These are phyloP conservation scores for Rosa lucieae DNA, from an alignment of 306 rosid genomes.

Conservation along the genomic window DNA sequence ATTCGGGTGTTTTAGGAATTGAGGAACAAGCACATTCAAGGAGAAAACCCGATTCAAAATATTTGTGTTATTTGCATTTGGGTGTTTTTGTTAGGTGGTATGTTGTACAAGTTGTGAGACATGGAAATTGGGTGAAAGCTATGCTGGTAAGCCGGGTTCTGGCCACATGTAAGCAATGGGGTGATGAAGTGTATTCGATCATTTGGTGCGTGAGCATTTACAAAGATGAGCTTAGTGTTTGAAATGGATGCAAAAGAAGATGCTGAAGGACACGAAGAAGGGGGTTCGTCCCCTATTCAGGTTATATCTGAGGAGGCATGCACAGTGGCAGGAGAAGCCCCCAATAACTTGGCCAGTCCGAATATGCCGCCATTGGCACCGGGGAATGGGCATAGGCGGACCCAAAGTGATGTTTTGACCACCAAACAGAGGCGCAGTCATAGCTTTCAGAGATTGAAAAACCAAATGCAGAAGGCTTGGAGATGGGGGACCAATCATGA, in stretches of 20 bases:
- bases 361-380: constrained; percentile 34
- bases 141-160: constrained; percentile 7
- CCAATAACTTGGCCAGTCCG: constrained; percentile 35
- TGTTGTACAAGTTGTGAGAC: constrained; percentile 17
- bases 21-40: constrained; percentile 28
- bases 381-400: constrained; percentile 63
- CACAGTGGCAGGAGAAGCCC: constrained; percentile 67
- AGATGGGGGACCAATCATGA: constrained; percentile 56
- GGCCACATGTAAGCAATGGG: not conserved
- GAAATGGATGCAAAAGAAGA: constrained; percentile 52
- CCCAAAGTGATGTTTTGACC: constrained; percentile 57
- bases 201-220: constrained; percentile 31
- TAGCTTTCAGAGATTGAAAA: constrained; percentile 66
- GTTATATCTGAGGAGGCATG: constrained; percentile 60
- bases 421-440: constrained; percentile 40
- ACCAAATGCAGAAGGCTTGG: constrained; percentile 71
- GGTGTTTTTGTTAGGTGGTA: constrained; percentile 23
- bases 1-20: constrained; percentile 27
- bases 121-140: constrained; percentile 24
- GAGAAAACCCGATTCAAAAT: constrained; percentile 13
- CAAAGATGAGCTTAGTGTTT: constrained; percentile 42
- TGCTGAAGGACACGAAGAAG: constrained; percentile 47
- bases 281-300: constrained; percentile 44
- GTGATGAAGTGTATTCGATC: constrained; percentile 5
- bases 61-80: constrained; percentile 24